phyloP scores from a whole-genome alignment of 2,329 filamentous ascomycete genomes.

The Apiospora kogelbergensis region DNA sequence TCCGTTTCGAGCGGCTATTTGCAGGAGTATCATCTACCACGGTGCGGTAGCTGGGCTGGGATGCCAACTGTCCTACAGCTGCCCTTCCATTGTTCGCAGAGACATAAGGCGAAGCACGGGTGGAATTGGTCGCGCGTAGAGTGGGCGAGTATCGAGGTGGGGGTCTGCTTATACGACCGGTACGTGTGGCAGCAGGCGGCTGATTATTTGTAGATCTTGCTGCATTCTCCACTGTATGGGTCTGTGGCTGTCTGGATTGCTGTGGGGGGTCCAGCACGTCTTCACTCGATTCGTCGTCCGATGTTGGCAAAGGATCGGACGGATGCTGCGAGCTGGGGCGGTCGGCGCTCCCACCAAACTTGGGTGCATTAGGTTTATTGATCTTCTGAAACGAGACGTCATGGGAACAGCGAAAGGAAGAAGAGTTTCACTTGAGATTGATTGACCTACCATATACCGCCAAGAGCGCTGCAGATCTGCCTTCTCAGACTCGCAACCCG shows the following conservation, averaged over 20 bases:
- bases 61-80: background rate
- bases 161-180: background rate
- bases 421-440: background rate
- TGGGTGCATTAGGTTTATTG: background rate
- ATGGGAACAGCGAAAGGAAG: background rate
- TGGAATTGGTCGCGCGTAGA: background rate
- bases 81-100: background rate
- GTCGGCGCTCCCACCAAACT: background rate
- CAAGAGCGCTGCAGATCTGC: background rate
- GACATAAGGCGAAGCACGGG: background rate
- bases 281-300: background rate
- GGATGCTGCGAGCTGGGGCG: background rate
- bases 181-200: too few relatives aligned
- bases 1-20: background rate
- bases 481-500: background rate
- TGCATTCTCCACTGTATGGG: background rate
- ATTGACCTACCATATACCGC: background rate
- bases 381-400: background rate
- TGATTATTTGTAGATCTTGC: background rate
- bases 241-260: background rate
- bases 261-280: background rate
- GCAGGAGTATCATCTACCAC: background rate
- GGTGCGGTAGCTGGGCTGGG: background rate
- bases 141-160: background rate
- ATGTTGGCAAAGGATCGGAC: background rate